Percentiles rank a stretch among this genome's conserved stretches.
Conservation (phyloP, 2,329 filamentous ascomycete species). For the Stenocarpella maydis region DNA sequence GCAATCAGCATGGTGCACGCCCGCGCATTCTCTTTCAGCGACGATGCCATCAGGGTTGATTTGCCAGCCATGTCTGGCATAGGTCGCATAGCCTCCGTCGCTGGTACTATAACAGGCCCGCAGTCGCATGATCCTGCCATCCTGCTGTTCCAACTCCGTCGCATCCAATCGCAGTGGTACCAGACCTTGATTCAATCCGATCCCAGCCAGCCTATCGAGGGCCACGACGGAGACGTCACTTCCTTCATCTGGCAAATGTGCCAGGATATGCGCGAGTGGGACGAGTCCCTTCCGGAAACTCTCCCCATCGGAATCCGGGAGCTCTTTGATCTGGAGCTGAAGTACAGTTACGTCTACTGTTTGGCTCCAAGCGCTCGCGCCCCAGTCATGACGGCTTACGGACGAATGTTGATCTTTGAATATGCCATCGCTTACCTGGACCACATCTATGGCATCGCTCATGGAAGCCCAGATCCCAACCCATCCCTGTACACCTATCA, state of each 20-base stretch:
- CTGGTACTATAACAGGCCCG: constrained; percentile 53
- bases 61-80: constrained; percentile 66
- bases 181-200: constrained; percentile 86
- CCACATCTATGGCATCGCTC: constrained; percentile 71
- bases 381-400: constrained; percentile 77
- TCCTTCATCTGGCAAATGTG: constrained; percentile 80
- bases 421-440: constrained; percentile 84
- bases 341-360: constrained; percentile 92
- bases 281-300: constrained; percentile 73
- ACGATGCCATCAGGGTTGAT: constrained; percentile 85
- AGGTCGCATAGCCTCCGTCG: constrained; percentile 52
- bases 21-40: constrained; percentile 90
- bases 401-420: constrained; percentile 84
- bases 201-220: constrained; percentile 65
- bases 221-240: constrained; percentile 60
- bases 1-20: constrained; percentile 89
- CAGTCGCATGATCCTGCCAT: constrained; percentile 74
- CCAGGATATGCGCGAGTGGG: constrained; percentile 81
- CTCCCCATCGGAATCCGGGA: constrained; percentile 72
- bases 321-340: constrained; percentile 85
- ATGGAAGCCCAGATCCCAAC: constrained; percentile 63
- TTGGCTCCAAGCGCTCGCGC: constrained; percentile 81
- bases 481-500: constrained; percentile 83
- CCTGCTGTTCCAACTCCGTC: constrained; percentile 83
- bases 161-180: constrained; percentile 88